Percentiles rank a stretch among this genome's conserved stretches.
phyloP scores from a whole-genome alignment of 768 basidiomycete species.

The Megacollybia marginata region DNA sequence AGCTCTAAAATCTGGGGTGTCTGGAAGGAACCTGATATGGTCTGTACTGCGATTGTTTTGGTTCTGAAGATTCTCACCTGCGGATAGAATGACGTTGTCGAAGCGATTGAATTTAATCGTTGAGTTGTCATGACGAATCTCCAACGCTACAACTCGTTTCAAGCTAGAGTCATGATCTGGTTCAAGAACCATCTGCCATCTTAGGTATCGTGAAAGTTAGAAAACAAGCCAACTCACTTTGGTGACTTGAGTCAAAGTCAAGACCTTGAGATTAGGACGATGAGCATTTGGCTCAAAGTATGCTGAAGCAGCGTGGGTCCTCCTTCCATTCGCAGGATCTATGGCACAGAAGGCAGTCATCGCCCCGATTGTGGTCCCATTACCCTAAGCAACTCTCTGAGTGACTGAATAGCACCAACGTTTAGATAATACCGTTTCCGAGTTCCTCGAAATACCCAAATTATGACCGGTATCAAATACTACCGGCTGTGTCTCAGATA shows the following conservation, averaged over 20 bases:
- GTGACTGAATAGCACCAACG: too few species aligned
- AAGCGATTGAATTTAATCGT: conserved; percentile 22
- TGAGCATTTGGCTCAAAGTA: too few species aligned
- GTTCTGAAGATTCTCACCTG: conserved; percentile 9
- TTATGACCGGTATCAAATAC: too few species aligned
- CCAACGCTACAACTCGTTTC: conserved; percentile 5
- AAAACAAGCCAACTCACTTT: conserved; percentile 17
- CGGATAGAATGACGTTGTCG: conserved; percentile 35
- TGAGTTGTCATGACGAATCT: conserved; percentile 5
- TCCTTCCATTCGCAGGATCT: too few species aligned
- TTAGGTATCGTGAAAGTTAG: conserved; percentile 3
- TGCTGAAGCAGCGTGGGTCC: too few species aligned
- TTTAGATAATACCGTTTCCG: too few species aligned
- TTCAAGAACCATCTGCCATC: conserved; percentile 5
- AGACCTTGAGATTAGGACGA: conserved; percentile 19
- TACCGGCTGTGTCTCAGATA: too few species aligned
- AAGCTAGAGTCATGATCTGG: not conserved
- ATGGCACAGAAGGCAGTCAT: too few species aligned
- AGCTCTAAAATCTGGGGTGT: conserved; percentile 40
- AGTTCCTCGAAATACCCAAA: too few species aligned
- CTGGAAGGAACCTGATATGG: conserved; percentile 11
- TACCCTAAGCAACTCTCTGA: too few species aligned
- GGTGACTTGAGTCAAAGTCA: conserved; percentile 16
- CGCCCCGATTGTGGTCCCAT: too few species aligned
- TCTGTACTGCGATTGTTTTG: not conserved